A percentile compares a stretch with the other conserved stretches of the same genome.
Conservation (phyloP, 2,329 filamentous ascomycete genomes). For the Alternaria metachromatica region DNA sequence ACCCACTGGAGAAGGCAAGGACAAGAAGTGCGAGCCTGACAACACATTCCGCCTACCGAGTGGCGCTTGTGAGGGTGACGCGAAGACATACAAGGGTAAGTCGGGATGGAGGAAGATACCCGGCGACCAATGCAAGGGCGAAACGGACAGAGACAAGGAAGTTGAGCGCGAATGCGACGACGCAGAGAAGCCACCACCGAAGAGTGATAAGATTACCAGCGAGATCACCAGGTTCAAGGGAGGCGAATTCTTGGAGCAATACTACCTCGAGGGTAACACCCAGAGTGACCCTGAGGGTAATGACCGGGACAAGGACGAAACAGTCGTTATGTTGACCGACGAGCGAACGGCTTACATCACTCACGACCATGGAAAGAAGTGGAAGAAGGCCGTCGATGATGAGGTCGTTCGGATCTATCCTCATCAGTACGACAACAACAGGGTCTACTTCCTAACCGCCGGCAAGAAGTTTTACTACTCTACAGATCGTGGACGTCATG, state of each 20-base stretch:
- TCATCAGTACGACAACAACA: constrained; percentile 81
- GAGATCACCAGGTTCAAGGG: constrained; percentile 69
- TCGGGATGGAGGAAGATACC: constrained; percentile 94
- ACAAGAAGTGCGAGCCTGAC: constrained; percentile 72
- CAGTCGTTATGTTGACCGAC: constrained; percentile 66
- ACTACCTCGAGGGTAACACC: constrained; percentile 77
- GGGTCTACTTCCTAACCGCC: constrained; percentile 82
- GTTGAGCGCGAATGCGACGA: constrained; percentile 80
- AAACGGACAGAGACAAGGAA: constrained; percentile 52
- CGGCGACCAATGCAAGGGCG: constrained; percentile 57
- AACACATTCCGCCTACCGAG: constrained; percentile 70
- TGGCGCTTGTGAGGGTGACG: constrained; percentile 73
- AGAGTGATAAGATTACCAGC: constrained; percentile 70
- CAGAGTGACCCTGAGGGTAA: constrained; percentile 76
- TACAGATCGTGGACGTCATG: constrained; percentile 69
- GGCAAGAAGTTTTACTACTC: constrained; percentile 77
- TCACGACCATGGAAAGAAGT: constrained; percentile 86
- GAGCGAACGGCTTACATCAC: constrained; percentile 73
- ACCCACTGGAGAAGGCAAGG: constrained; percentile 50
- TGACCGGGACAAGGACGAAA: constrained; percentile 70
- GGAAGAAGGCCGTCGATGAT: constrained; percentile 76
- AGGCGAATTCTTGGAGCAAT: constrained; percentile 61
- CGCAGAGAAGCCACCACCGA: constrained; percentile 56
- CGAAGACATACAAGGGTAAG: constrained; percentile 79
- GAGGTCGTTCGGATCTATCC: constrained; percentile 74